Conservation (phyloP, 768 basidiomycete species). For the Suillus fuscotomentosus region DNA sequence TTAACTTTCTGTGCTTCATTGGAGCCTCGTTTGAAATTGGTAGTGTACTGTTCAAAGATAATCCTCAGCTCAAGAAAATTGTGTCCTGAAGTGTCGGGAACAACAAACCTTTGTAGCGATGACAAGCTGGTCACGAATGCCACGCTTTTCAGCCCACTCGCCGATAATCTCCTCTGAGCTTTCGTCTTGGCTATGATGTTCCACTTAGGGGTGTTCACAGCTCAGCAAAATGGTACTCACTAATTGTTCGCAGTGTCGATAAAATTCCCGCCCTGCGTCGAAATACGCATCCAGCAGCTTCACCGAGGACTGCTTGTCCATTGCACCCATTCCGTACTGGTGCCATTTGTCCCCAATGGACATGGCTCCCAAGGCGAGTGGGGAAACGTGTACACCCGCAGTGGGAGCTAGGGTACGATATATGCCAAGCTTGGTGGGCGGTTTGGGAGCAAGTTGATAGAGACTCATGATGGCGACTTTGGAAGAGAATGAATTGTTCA, state of each 20-base stretch:
- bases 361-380: conserved; percentile 47
- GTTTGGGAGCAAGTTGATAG: conserved; percentile 18
- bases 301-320: conserved; percentile 42
- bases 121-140: conserved; percentile 44
- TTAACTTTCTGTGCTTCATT: conserved; percentile 32
- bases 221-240: conserved; percentile 20
- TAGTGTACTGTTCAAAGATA: conserved; percentile 17
- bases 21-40: conserved; percentile 18
- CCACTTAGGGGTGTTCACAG: not conserved
- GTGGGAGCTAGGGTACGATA: conserved; percentile 40
- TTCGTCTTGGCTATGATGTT: conserved; percentile 33
- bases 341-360: conserved; percentile 47
- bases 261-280: conserved; percentile 48
- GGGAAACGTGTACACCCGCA: conserved; percentile 48
- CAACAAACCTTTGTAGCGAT: conserved; percentile 39
- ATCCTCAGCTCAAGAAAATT: not conserved
- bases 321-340: conserved; percentile 35
- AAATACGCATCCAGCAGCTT: conserved; percentile 45
- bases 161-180: conserved; percentile 44
- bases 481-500: too few relatives aligned
- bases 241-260: conserved; percentile 50
- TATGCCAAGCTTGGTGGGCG: conserved; percentile 33
- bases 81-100: not conserved
- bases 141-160: conserved; percentile 43
- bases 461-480: not conserved